Evolutionary conservation across 148 eudicot species (phyloP).

Genomic region (Fagopyrum esculentum): DNA sequence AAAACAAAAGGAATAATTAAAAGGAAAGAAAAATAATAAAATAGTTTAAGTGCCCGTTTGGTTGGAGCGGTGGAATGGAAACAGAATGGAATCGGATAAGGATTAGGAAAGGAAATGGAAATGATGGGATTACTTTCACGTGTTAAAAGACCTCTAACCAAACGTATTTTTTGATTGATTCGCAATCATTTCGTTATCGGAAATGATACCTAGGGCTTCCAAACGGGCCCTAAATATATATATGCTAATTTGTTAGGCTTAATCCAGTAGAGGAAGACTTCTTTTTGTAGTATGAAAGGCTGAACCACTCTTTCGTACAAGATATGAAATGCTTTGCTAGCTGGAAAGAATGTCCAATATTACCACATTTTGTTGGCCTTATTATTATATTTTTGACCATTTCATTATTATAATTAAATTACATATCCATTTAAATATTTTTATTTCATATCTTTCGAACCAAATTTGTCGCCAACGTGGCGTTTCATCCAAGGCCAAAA

Average conservation of each 20-base stretch:
- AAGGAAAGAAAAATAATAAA: background rate
- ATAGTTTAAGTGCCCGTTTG: too few relatives aligned
- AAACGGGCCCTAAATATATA: too few relatives aligned
- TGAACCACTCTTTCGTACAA: constrained; percentile 5
- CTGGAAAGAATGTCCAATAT: background rate
- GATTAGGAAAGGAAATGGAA: too few relatives aligned
- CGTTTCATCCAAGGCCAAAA: background rate
- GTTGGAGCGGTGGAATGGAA: too few relatives aligned
- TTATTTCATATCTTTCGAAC: background rate
- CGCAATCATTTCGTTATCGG: too few relatives aligned
- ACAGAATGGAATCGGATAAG: too few relatives aligned
- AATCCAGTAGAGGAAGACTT: constrained; percentile 5
- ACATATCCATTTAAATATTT: background rate
- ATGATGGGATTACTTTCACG: too few relatives aligned
- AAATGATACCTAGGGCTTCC: too few relatives aligned
- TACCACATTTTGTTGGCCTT: background rate
- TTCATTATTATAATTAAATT: background rate
- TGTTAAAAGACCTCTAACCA: too few relatives aligned
- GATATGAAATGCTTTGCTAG: constrained; percentile 8
- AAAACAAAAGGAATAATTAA: background rate
- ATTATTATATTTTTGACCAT: background rate
- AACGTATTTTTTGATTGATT: too few relatives aligned
- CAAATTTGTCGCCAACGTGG: background rate
- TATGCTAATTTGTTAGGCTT: constrained; percentile 10
- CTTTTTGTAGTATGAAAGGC: background rate